phyloP scores from a whole-genome alignment of 1,139 yeast genomes.

The Candida glucosophila region DNA sequence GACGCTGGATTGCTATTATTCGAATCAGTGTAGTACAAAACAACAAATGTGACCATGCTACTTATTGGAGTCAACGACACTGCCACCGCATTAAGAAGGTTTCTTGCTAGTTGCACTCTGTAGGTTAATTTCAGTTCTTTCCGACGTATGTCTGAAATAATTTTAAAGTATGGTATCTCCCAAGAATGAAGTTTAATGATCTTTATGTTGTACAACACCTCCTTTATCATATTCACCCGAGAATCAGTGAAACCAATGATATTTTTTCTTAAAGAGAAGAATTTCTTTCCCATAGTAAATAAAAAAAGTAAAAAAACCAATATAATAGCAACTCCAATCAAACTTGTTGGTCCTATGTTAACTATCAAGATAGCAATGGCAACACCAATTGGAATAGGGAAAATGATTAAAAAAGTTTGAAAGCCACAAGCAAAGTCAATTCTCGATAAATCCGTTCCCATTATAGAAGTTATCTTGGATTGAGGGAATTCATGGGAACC shows the following conservation, averaged over 20 bases:
- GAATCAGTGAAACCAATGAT: constrained; percentile 47
- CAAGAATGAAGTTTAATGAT: constrained; percentile 61
- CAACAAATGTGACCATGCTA: constrained; percentile 63
- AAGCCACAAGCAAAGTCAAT: constrained; percentile 70
- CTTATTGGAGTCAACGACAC: constrained; percentile 54
- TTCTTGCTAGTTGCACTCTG: constrained; percentile 45
- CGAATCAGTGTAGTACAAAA: constrained; percentile 40
- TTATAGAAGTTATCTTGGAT: constrained; percentile 37
- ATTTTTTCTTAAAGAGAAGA: constrained; percentile 32
- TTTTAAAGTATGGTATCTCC: constrained; percentile 49
- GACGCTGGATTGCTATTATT: constrained; percentile 50
- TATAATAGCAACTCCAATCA: constrained; percentile 49
- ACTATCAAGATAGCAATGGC: constrained; percentile 57
- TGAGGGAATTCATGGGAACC: constrained; percentile 20
- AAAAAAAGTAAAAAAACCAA: constrained; percentile 31
- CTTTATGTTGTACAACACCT: constrained; percentile 55
- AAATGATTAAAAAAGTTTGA: constrained; percentile 55
- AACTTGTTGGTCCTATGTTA: constrained; percentile 66
- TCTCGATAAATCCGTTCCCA: constrained; percentile 75
- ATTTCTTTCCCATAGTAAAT: constrained; percentile 20
- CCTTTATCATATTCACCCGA: constrained; percentile 55
- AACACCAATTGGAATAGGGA: constrained; percentile 53
- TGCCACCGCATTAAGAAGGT: constrained; percentile 46
- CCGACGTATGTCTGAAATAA: constrained; percentile 33
- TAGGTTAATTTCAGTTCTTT: constrained; percentile 40